Base-by-base conservation (phyloP, 257 asterid species). In the Dorcoceras hygrometricum region DNA sequence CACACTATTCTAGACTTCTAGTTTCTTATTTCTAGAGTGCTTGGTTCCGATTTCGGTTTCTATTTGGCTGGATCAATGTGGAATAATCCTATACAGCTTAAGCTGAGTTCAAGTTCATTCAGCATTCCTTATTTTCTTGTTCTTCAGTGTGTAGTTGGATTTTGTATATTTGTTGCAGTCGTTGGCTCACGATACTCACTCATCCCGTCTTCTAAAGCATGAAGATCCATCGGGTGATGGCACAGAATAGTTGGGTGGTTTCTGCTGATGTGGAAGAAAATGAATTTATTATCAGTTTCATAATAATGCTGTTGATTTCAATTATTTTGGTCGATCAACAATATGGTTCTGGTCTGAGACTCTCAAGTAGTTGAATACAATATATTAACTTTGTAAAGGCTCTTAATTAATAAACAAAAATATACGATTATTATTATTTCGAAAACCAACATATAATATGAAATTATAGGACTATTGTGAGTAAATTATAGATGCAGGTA, bases 121-220 rank as follows among this genome's bases (percentile, higher is more conserved):
- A 10, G 20, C 0, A 27, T 23, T 36, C 34, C 26, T 54, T 71
- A 19, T 64, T 61, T 34, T 34, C 31, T 20, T 22, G 24, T 26
- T 26, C 22, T 14, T 25, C 22, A 55, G 12, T 46, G 23, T 59
- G 66, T 81, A 62, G 78, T 59, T 32, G 8, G 19, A n/a, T 32
- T 5, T 62, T 19, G 20, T 59, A 39, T 2, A 31, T 48, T 36
- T 71, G 74, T 53, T 84, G 88, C 87, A 88, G 95, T 83, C 93
- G 54, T 83, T 88, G 73, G 95, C 95, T 60, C 95, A 88, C 68
- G 95, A 88, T 76, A 66, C 87, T 16, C 82, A 82, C 73, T 83
- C 93, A 46, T 73, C 77, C 71, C 56, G 71, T 68, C 75, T 68
- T 57, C 81, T 48, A 36, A 64, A 59, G 73, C 63, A 34, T 20